Base-by-base conservation (phyloP, 192 early-diverging fungal species). In the Chytriomyces sp. region DNA sequence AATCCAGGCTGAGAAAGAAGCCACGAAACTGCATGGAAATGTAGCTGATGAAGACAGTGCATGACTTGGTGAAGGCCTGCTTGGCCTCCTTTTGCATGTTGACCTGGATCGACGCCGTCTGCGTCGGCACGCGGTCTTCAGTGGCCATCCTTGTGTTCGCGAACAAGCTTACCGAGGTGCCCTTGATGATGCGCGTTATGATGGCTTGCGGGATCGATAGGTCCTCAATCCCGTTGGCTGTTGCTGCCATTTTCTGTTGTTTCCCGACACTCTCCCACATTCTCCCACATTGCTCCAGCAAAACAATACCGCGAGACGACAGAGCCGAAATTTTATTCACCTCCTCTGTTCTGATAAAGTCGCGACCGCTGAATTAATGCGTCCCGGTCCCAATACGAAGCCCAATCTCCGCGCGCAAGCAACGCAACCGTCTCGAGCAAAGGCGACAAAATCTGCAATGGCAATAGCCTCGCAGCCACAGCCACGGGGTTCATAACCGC, bases 31-130 rank as follows among this genome's bases (percentile, higher is more conserved):
- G 66, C 19, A 33, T 38, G 22, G 66, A 68, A 5, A 68, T 68
- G 53, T 56, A 68, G 19, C 52, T 55, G 53, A 68, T 68, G 53
- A 68, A 68, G 8, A 68, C 66, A 8, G 66, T 68, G 30, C 14
- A 31, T 7, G 52, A 56, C 30, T 68, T 68, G n/a, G 36, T 34
- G 53, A 68, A 68, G 8, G 66, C 66, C 2, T 68, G 52, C 30
- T 52, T 54, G 19, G 66, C 66, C 32, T 68, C 66, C 36, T 56
- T 68, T 37, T 53, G 53, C 66, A 68, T 68, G 10, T 12, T 30
- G 7, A 56, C 22, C 8, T 64, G 39, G 37, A 22, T 28, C 28
- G 22, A 39, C 19, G 32, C 22, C 14, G 2, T 44, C 2, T 49
- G n/a, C 8, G 8, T 4, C 19, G 2, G 22, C 7, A 25, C n/a